Evolutionary conservation across 2,329 filamentous ascomycete genomes (phyloP).

Genomic region (Exophiala dermatitidis): DNA sequence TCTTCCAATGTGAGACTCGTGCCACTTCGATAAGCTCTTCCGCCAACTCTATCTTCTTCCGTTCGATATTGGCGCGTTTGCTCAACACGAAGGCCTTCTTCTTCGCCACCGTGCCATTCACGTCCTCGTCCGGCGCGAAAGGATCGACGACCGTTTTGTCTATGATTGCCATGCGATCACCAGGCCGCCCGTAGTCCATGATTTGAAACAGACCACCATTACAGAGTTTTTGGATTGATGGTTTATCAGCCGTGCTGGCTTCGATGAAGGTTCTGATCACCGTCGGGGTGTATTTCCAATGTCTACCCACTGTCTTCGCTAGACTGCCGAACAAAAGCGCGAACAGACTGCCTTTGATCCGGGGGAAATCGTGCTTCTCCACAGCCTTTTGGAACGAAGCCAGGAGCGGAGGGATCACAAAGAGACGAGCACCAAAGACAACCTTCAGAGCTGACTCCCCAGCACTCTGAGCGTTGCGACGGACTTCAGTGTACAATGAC

Average conservation of each 20-base stretch:
- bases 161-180: slow-evolving; percentile 78
- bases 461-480: slow-evolving; percentile 84
- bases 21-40: slow-evolving; percentile 73
- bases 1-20: slow-evolving; percentile 87
- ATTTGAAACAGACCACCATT: slow-evolving; percentile 74
- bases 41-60: slow-evolving; percentile 72
- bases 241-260: slow-evolving; percentile 83
- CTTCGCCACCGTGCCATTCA: slow-evolving; percentile 52
- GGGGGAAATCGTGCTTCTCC: slow-evolving; percentile 71
- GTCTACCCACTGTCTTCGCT: slow-evolving; percentile 75
- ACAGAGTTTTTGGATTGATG: slow-evolving; percentile 86
- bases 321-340: slow-evolving; percentile 83
- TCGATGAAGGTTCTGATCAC: slow-evolving; percentile 84
- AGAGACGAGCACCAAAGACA: slow-evolving; percentile 74
- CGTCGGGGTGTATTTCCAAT: slow-evolving; percentile 93
- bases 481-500: slow-evolving; percentile 88
- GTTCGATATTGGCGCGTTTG: slow-evolving; percentile 70
- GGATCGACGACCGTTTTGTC: slow-evolving; percentile 62
- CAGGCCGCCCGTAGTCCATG: slow-evolving; percentile 82
- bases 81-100: slow-evolving; percentile 68
- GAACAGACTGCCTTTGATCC: slow-evolving; percentile 92
- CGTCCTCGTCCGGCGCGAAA: slow-evolving; percentile 63
- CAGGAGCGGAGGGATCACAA: slow-evolving; percentile 85
- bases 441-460: slow-evolving; percentile 90
- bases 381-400: slow-evolving; percentile 71